Base-by-base conservation (phyloP, 495 filamentous ascomycete genomes). In the Copromyces sp. region DNA sequence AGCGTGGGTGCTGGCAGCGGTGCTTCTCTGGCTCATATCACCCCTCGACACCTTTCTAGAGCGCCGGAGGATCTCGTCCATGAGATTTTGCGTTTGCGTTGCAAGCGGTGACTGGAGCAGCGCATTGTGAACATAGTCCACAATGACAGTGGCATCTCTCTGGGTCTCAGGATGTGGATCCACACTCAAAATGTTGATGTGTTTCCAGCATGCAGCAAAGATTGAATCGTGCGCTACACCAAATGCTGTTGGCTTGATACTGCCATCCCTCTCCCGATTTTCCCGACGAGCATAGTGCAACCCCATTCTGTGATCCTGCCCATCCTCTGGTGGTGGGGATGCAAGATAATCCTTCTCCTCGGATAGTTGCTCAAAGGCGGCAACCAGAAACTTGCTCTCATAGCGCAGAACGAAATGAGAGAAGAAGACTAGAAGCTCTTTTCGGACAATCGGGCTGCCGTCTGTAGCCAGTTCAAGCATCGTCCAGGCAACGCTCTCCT, bases 101-200 rank as follows among this genome's bases (percentile, higher is more conserved):
- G 89, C 91, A 71, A 97, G 86, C 7, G 92, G 87, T 2, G 95
- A 97, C 37, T 92, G 86, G 6, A 97, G 78, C 20, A 98, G 83
- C 3, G 87, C 85, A 40, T 90, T 84, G 76, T 98, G 90, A 53
- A 98, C 88, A 75, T 91, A 92, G 78, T 98, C 95, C 35, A 97
- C 87, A 45, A 98, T 88, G 39, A 90, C 86, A 14, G 87, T 87
- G 8, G 94, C 95, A 79, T 94, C 90, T 75, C 91, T 88, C 61
- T 95, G 92, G 39, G 98, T 92, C 74, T 98, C 94, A 9, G 95
- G 95, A 78, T 97, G 94, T 32, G 95, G 95, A 75, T 98, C 95
- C 38, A 97, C 93, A 40, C 93, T 93, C 82, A 98, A 83, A 59
- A 94, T 91, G 41, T 98, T 85, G 65, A 97, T 84, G 72, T 97